Conservation (phyloP, 2,329 filamentous ascomycete species). For the Geosmithia flava region DNA sequence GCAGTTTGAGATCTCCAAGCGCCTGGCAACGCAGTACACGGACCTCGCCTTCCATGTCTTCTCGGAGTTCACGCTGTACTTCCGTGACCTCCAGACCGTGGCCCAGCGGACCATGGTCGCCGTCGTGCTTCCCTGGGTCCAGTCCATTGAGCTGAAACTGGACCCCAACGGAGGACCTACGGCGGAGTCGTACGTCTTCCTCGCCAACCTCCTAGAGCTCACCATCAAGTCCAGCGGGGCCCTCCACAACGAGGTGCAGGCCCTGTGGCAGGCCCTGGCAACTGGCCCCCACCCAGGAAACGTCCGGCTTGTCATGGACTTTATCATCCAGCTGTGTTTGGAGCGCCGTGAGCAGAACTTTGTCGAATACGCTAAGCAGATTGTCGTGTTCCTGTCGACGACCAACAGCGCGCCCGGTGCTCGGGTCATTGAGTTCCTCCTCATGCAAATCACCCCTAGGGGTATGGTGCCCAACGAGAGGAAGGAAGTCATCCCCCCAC, state of each 20-base stretch:
- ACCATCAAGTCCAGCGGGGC: conserved; percentile 84
- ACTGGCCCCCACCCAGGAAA: conserved; percentile 89
- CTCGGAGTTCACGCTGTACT: conserved; percentile 88
- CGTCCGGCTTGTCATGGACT: conserved; percentile 86
- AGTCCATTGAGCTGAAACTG: conserved; percentile 81
- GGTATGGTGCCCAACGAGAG: conserved; percentile 95
- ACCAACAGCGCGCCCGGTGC: conserved; percentile 61
- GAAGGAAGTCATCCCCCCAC: conserved; percentile 52
- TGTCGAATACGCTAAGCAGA: conserved; percentile 95
- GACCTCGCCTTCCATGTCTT: conserved; percentile 90
- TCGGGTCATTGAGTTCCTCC: conserved; percentile 86
- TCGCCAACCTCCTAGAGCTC: conserved; percentile 91
- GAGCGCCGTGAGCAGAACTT: conserved; percentile 96
- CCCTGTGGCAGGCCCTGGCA: conserved; percentile 90
- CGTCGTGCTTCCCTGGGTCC: conserved; percentile 91
- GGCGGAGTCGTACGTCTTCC: conserved; percentile 82
- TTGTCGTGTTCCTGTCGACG: conserved; percentile 89
- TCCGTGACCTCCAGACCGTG: conserved; percentile 72
- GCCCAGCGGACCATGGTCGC: conserved; percentile 90
- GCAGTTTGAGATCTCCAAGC: conserved; percentile 90
- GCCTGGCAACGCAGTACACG: conserved; percentile 76
- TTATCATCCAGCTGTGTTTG: conserved; percentile 87
- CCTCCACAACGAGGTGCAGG: conserved; percentile 93
- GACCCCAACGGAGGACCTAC: conserved; percentile 88
- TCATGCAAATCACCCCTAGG: conserved; percentile 84